Evolutionary conservation across 1,139 yeast species (phyloP).

Genomic region (Kodamaea plutei): DNA sequence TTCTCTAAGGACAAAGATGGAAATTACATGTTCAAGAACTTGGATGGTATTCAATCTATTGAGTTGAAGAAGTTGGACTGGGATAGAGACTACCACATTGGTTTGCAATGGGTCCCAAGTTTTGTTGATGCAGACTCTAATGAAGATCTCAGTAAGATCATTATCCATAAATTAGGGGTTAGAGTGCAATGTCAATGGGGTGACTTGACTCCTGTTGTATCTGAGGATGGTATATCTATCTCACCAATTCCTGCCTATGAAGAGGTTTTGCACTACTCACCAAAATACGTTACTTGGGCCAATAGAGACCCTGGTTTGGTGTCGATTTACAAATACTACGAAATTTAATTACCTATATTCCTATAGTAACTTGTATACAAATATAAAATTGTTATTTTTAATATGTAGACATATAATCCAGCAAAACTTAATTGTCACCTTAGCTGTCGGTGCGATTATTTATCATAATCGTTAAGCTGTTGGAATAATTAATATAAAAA

Average conservation of each 20-base stretch:
- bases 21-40: slow-evolving; percentile 48
- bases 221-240: slow-evolving; percentile 27
- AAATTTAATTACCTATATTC: slow-evolving; percentile 28
- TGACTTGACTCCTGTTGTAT: slow-evolving; percentile 38
- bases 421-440: background rate
- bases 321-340: slow-evolving; percentile 43
- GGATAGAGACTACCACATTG: slow-evolving; percentile 55
- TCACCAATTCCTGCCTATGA: slow-evolving; percentile 61
- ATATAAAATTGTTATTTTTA: background rate
- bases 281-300: slow-evolving; percentile 60
- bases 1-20: slow-evolving; percentile 48
- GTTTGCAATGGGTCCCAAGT: slow-evolving; percentile 76
- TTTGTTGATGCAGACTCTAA: slow-evolving; percentile 44
- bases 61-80: slow-evolving; percentile 64
- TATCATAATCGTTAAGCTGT: background rate
- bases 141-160: slow-evolving; percentile 26
- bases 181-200: slow-evolving; percentile 70
- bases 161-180: slow-evolving; percentile 43
- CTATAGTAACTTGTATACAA: slow-evolving; percentile 2
- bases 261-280: slow-evolving; percentile 63
- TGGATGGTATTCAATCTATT: slow-evolving; percentile 59
- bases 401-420: background rate
- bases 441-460: background rate
- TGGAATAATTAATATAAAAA: too few species aligned
- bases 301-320: slow-evolving; percentile 67